Evolutionary conservation across 192 early-diverging fungal genomes (phyloP).

Genomic region (Linnemannia elongata): DNA sequence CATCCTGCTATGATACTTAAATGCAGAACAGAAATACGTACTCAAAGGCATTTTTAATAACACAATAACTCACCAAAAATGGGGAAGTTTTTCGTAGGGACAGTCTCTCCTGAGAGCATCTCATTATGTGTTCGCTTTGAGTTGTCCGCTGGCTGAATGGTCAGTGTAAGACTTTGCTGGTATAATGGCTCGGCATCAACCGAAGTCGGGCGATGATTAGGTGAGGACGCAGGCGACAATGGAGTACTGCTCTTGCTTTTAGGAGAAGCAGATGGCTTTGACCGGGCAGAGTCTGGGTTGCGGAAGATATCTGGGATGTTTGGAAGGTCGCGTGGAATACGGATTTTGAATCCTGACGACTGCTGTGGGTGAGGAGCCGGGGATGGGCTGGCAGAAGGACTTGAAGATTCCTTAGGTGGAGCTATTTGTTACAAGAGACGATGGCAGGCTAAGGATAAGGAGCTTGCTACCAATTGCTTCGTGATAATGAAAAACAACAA

Average conservation of each 20-base stretch:
- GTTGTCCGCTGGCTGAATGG: background rate
- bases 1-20: background rate
- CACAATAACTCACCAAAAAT: constrained; percentile 17
- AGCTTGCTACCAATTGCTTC: background rate
- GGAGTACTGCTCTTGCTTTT: background rate
- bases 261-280: constrained; percentile 18
- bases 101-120: constrained; percentile 11
- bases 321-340: constrained; percentile 40
- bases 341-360: constrained; percentile 38
- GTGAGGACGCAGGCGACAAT: background rate
- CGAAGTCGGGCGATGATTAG: background rate
- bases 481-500: background rate
- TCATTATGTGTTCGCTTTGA: constrained; percentile 37
- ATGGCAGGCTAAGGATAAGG: background rate
- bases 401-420: background rate
- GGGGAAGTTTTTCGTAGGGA: constrained; percentile 10
- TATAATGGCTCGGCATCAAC: constrained; percentile 9
- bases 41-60: background rate
- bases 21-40: background rate
- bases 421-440: background rate
- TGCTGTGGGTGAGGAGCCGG: background rate
- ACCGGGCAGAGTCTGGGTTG: constrained; percentile 7
- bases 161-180: constrained; percentile 15
- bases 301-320: constrained; percentile 44
- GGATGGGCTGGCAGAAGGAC: background rate